Percentiles rank a stretch among this genome's conserved stretches.
phyloP scores from a whole-genome alignment of 1,284 basidiomycete species.

The Pascua sp. region DNA sequence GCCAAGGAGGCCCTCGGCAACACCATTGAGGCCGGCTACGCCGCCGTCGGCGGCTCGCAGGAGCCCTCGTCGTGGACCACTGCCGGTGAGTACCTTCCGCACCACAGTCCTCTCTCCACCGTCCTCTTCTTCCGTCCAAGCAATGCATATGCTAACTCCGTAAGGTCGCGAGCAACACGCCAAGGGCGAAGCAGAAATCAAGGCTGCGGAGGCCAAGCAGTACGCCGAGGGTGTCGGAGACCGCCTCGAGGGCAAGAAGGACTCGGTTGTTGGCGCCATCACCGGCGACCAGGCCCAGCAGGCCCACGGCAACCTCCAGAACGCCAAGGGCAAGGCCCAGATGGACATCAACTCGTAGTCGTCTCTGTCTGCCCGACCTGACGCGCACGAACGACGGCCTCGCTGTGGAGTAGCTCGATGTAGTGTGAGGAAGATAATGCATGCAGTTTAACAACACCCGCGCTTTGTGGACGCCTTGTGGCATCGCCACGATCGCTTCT shows the following conservation, averaged over 20 bases:
- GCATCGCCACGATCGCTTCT: too few relatives aligned
- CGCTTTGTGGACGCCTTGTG: too few relatives aligned
- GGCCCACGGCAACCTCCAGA: conserved; percentile 54
- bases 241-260: conserved; percentile 63
- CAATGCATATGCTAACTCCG: neutral
- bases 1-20: conserved; percentile 53
- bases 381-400: too few relatives aligned
- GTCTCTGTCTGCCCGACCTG: too few relatives aligned
- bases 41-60: conserved; percentile 41
- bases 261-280: conserved; percentile 61
- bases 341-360: conserved; percentile 30
- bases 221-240: conserved; percentile 60
- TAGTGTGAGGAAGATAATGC: neutral
- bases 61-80: conserved; percentile 26
- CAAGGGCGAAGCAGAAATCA: conserved; percentile 57
- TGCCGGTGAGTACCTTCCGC: neutral
- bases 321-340: conserved; percentile 61
- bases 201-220: conserved; percentile 43
- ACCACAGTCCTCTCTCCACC: neutral
- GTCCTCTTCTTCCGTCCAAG: neutral
- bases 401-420: neutral
- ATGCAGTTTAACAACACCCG: neutral
- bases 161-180: conserved; percentile 60
- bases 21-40: conserved; percentile 57
- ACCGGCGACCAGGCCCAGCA: conserved; percentile 65